Evolutionary conservation across 805 yeast genomes (phyloP), one percentile per base, ranked within the genome.

Genomic region (Cyberlindnera misumaiensis): DNA sequence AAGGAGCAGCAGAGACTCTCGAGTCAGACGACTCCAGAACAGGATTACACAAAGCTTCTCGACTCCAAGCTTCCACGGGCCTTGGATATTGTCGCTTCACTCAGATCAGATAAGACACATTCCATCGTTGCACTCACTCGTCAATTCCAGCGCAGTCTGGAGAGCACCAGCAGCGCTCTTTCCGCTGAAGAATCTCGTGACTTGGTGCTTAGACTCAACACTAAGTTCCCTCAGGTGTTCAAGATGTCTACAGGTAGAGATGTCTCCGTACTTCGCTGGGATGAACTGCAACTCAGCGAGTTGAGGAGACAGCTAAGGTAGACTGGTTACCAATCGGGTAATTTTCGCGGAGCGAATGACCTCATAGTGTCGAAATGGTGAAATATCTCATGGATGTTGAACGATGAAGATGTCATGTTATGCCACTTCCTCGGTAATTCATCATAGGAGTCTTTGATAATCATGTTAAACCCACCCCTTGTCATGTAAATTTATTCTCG

Each of bases 1-100:
- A 67, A 63, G 45, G 72, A 70, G 39, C 47, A 49, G 15, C 46
- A 41, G 12, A 51, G 38, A 13, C 33, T 44, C 6, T 40, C 38
- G 2, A 42, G 43, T 13, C 29, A 36, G 5, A 16, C 45, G 0
- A 28, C 52, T 4, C 61, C 62, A 3, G 55, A 59, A 22, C 42
- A 42, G 11, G 52, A 50, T 30, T 49, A 57, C 36, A 34, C 47
- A 0, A 14, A 36, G 5, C 55, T 51, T 33, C 40, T 64, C 10
- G 47, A 43, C 14, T 55, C 59, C 20, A 64, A 63, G 41, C 30
- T 55, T 1, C 47, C 52, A 1, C 50, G 55, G 13, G 53, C 63
- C 2, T 47, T 63, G 30, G 62, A 60, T 15, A 48, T 64, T 7
- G 40, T 64, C 3, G 47, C 51, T 3, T 26, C 49, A 2, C 38